A percentile compares a stretch with the other conserved stretches of the same genome.
phyloP scores from a whole-genome alignment of 495 filamentous ascomycete species.

The Viridothelium virens region DNA sequence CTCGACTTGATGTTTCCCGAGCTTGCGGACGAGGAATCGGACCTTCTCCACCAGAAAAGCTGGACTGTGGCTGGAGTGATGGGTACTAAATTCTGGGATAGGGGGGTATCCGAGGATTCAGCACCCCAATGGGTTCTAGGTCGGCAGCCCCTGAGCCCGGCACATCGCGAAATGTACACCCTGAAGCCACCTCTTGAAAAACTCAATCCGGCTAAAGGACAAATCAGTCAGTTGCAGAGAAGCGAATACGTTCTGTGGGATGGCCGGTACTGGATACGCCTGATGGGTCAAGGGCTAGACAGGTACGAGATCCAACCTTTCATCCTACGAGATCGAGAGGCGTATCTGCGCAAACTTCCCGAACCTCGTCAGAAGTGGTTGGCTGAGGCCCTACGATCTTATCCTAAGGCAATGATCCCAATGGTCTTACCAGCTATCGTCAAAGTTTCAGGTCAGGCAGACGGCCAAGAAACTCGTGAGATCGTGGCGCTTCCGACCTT shows the following conservation, averaged over 20 bases:
- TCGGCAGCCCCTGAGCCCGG: background rate
- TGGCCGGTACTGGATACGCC: slow-evolving; percentile 71
- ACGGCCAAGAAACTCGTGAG: background rate
- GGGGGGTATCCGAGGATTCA: background rate
- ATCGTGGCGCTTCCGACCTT: slow-evolving; percentile 27
- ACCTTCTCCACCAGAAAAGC: background rate
- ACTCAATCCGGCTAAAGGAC: background rate
- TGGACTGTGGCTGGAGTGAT: background rate
- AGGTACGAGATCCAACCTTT: slow-evolving; percentile 15
- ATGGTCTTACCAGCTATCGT: slow-evolving; percentile 22
- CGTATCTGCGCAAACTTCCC: background rate
- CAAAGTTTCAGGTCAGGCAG: background rate
- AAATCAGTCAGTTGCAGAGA: slow-evolving; percentile 16
- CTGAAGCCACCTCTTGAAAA: background rate
- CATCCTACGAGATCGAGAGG: slow-evolving; percentile 11
- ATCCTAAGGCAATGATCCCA: background rate
- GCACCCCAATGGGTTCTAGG: background rate
- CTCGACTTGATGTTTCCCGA: background rate
- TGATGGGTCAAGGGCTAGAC: slow-evolving; percentile 33
- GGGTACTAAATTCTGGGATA: background rate
- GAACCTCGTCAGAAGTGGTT: background rate
- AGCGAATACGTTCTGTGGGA: slow-evolving; percentile 62
- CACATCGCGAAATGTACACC: background rate
- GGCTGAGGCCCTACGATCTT: background rate
- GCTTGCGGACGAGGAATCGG: background rate